Evolutionary conservation across 148 eudicot genomes (phyloP).

Genomic region (Fagopyrum homotropicum): DNA sequence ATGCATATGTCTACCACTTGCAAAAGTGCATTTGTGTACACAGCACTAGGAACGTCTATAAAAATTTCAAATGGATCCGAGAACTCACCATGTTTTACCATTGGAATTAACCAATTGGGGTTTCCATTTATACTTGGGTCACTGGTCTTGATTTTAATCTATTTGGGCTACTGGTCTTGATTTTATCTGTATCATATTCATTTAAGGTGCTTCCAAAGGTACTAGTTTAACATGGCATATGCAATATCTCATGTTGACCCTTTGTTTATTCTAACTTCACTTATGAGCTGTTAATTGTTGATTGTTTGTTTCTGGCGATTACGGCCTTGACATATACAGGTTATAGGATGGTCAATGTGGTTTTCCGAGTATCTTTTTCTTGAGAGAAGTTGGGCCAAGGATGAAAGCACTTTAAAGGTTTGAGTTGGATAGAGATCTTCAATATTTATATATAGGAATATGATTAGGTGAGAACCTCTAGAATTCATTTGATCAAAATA

Average conservation of each 20-base stretch:
- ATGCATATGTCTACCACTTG: background rate
- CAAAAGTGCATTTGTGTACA: background rate
- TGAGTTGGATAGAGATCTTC: background rate
- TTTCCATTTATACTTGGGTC: background rate
- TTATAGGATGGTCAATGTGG: slow-evolving; percentile 99
- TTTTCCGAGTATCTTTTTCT: slow-evolving; percentile 84
- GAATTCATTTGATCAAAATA: too few relatives aligned
- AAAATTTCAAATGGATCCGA: background rate
- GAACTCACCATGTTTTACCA: background rate
- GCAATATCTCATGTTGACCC: background rate
- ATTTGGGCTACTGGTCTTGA: background rate
- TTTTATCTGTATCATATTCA: background rate
- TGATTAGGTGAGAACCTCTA: too few relatives aligned
- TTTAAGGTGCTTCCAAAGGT: background rate
- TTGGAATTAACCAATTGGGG: background rate
- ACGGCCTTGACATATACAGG: slow-evolving; percentile 34
- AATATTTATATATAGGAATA: background rate
- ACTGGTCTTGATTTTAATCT: background rate
- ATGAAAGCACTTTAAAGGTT: slow-evolving; percentile 71
- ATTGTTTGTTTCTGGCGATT: background rate
- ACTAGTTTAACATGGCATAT: background rate
- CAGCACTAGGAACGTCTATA: background rate
- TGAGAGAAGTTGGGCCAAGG: slow-evolving; percentile 89
- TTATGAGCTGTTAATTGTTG: background rate
- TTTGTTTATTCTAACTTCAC: background rate